phyloP scores from a whole-genome alignment of 2,329 filamentous ascomycete genomes.

The Emergomyces africanus region DNA sequence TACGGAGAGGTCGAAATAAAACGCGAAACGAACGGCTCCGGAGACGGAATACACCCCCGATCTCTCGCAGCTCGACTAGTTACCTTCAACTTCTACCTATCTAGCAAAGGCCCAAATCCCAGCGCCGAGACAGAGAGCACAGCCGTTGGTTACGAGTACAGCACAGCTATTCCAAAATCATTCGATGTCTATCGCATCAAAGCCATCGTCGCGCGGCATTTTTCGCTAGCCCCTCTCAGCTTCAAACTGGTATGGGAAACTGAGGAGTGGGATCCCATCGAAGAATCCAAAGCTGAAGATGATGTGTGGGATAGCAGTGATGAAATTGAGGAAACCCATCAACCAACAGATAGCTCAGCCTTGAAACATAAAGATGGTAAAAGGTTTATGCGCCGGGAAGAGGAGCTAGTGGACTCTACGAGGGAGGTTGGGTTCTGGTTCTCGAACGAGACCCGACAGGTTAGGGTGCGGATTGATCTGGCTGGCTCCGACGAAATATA shows the following conservation, averaged over 20 bases:
- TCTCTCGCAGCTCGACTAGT: constrained; percentile 71
- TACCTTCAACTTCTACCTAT: constrained; percentile 45
- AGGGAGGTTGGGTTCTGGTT: constrained; percentile 73
- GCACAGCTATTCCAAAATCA: constrained; percentile 54
- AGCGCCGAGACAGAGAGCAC: constrained; percentile 11
- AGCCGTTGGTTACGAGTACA: background rate
- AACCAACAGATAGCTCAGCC: constrained; percentile 13
- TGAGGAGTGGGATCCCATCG: constrained; percentile 74
- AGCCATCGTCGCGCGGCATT: constrained; percentile 60
- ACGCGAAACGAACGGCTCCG: constrained; percentile 31
- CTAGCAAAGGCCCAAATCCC: background rate
- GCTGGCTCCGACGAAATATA: background rate
- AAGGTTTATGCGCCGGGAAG: constrained; percentile 63
- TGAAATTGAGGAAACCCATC: constrained; percentile 33
- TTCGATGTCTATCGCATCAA: constrained; percentile 74
- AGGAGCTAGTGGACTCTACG: constrained; percentile 67
- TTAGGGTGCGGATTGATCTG: constrained; percentile 55
- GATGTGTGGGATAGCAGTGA: constrained; percentile 39
- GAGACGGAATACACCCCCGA: constrained; percentile 49
- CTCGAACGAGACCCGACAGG: constrained; percentile 50
- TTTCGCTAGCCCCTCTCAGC: constrained; percentile 49
- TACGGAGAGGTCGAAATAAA: constrained; percentile 60
- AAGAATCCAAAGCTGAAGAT: constrained; percentile 47
- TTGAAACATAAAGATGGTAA: constrained; percentile 26
- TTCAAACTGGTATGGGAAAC: constrained; percentile 74